Evolutionary conservation across 495 filamentous ascomycete genomes (phyloP), one percentile per base, ranked within the genome.

Genomic region (Tuber indicum): DNA sequence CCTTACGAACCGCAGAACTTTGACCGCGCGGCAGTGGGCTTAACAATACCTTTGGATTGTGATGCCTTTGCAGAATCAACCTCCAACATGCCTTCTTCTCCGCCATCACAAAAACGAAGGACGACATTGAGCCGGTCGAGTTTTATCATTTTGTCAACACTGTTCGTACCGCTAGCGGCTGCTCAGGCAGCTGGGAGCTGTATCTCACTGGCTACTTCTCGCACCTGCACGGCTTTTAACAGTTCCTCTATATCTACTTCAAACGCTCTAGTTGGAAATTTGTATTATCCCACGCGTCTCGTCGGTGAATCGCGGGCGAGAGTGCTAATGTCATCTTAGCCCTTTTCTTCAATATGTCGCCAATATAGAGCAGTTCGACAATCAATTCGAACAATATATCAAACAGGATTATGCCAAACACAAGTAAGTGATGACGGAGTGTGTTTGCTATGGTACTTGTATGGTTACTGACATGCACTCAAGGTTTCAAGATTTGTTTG

Each of bases 301-400:
- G 52, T 70, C 0, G 14, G 14, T 6, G n/a, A 32, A 36, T 26
- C 46, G 47, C 43, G 44, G 72, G 75, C 74, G 47, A 36, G 70
- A 74, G 47, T 62, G 41, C 58, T 78, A 44, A 81, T 52, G 58
- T 79, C 44, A 52, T 77, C 62, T 46, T 77, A 98, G 95, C 85
- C 92, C 96, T 74, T 99, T 98, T 83, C 90, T 99, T 74, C 86
- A 90, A 78, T 92, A 88, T 78, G 94, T 98, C 82, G 90, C 92
- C 73, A 90, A 90, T 82, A 86, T 89, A n/a, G 84, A 88, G 43
- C 86, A 90, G 41, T 98, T 99, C 84, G 96, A 99, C 83, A 79
- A 87, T 66, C 89, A 91, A 79, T 86, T 99, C 83, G 88, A 84
- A 74, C 84, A 88, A 73, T 97, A 96, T 82, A 88, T 98, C 74